These are phyloP conservation scores for Wickerhamiella azyma DNA, from an alignment of 805 yeast genomes.

Conservation along the genomic window DNA sequence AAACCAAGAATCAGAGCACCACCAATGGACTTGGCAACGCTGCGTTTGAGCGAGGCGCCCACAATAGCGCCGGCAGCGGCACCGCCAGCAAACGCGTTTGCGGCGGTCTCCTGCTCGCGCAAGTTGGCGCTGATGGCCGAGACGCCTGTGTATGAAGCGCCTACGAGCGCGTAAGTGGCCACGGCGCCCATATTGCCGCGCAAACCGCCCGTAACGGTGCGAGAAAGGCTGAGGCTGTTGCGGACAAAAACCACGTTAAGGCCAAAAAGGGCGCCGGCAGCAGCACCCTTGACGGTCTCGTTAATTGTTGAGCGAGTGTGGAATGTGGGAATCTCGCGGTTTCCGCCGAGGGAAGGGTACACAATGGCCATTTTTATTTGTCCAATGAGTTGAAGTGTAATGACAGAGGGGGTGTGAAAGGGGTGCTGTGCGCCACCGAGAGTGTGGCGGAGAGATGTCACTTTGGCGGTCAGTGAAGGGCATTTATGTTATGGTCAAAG, in stretches of 20 bases:
- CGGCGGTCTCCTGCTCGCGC: constrained; percentile 48
- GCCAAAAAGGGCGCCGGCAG: constrained; percentile 34
- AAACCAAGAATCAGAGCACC: constrained; percentile 33
- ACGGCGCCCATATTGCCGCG: constrained; percentile 20
- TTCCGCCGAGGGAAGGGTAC: constrained; percentile 19
- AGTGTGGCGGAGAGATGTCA: too few species aligned
- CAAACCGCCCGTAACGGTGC: constrained; percentile 22
- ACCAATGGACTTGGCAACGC: constrained; percentile 33
- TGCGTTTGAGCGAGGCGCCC: constrained; percentile 25
- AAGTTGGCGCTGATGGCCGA: constrained; percentile 40
- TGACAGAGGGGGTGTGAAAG: background rate
- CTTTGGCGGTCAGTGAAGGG: too few species aligned
- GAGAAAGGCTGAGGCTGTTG: constrained; percentile 21
- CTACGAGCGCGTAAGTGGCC: constrained; percentile 32
- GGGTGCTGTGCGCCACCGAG: too few species aligned
- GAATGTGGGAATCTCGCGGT: constrained; percentile 32
- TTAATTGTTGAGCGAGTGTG: constrained; percentile 43
- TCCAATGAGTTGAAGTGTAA: constrained; percentile 7
- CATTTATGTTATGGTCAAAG: too few species aligned
- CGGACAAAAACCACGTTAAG: constrained; percentile 35
- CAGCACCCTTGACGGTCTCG: constrained; percentile 35
- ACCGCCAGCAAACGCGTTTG: constrained; percentile 42
- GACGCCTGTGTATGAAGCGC: constrained; percentile 34
- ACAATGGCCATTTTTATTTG: constrained; percentile 11
- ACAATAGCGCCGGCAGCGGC: constrained; percentile 33